Base-by-base conservation (phyloP, 208 protist species). In the Crithidia bombi region DNA sequence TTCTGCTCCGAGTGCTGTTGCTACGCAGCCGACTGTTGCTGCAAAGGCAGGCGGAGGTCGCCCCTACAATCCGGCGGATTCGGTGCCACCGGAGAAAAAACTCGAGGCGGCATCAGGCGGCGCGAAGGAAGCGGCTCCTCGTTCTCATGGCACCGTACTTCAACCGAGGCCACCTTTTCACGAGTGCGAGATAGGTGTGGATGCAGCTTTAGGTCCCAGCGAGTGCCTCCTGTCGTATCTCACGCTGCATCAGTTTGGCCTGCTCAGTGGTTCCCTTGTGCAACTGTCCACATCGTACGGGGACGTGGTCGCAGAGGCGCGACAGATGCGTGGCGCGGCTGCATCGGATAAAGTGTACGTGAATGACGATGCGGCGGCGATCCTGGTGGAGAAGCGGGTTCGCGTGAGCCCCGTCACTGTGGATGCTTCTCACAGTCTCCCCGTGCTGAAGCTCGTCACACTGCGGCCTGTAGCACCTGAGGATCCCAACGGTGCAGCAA, bases 331-430 rank as follows among this genome's bases (percentile, higher is more conserved):
- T 25, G 50, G 65, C 52, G 14, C 41, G 1, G 35, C 57, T 3
- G 49, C 43, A 1, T 28, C 63, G 5, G 75, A 80, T 9, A 30
- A 32, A 17, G 17, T 75, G 17, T 49, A 65, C 9, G 41, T 80
- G 38, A 80, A 63, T 54, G 62, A 66, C 21, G 79, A 84, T 36
- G 57, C 57, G 12, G 73, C 79, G 1, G 64, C 62, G 9, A 6
- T 77, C 28, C 47, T 84, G 17, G 72, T 56, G 26, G 75, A 78
- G 19, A 54, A 52, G 12, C 26, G 52, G 19, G 69, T 73, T 7
- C 28, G 41, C 32, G 32, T 80, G 25, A 26, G 47, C 9, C 46
- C 69, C 0, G 43, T 79, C 12, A 14, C 21, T 12, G 25, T 65
- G 9, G 9, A 5, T 0, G 58, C 73, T 2, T 14, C 10, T 4